Base-by-base conservation (phyloP, 306 rosid genomes). In the Calophaca sinica region DNA sequence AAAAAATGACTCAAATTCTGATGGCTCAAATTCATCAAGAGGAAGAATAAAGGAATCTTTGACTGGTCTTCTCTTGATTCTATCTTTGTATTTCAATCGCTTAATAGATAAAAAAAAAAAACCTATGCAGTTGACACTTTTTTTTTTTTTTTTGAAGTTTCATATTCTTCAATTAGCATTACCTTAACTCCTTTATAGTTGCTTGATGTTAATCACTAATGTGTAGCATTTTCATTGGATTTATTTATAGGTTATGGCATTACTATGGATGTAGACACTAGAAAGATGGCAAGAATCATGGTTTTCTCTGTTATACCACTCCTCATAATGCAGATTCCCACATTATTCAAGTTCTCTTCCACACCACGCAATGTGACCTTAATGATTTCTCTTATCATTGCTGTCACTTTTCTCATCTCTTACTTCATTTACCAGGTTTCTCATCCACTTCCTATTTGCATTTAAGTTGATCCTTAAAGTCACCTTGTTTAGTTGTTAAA, bases 401-500 rank as follows among this genome's bases (percentile, higher is more conserved):
- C 89, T 71, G 33, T 84, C 36, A 29, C 77, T 54, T 85, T 84
- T 70, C 87, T 87, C 29, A 55, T 87, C 70, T 73, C 72, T 13
- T 82, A 79, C 80, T 79, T 85, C 79, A 67, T 87, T 74, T 87
- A 89, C 76, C 94, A 89, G 94, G 91, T 87, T 73, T 14, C 39
- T 36, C 61, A 68, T 79, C 74, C 62, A 42, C 57, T 31, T 52
- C 32, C 51, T 63, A 28, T 31, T 63, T 29, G 13, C 29, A n/a
- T 7, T 50, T 4, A 46, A 46, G 49, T 50, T 61, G 1, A 62
- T 55, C 35, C 63, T 53, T 50, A 32, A 29, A 12, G n/a, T 61
- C 2, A 9, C 15, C 11, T 52, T 20, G 26, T 20, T 20, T 20
- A 20, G 26, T 12, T 53, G 55, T 68, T 50, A 6, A 35, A 32